Evolutionary conservation across 1,284 basidiomycete species (phyloP).

Genomic region (Trichosporon asahii): DNA sequence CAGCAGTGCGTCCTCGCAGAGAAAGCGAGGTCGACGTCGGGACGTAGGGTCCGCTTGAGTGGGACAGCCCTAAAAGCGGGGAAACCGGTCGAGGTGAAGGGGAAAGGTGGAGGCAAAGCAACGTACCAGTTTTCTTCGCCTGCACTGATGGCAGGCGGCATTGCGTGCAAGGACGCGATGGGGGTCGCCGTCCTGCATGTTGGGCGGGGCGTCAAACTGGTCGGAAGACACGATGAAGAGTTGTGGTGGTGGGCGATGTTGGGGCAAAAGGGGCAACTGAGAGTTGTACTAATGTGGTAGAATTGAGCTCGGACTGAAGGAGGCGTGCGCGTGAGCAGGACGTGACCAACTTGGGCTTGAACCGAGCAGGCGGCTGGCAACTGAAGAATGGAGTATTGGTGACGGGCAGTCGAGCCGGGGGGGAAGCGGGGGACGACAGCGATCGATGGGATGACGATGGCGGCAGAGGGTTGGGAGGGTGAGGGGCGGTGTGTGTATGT

Average conservation of each 20-base stretch:
- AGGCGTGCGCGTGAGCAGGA: constrained; percentile 4
- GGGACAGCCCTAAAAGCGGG: background rate
- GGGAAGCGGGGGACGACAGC: background rate
- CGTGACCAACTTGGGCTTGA: background rate
- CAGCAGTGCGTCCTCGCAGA: background rate
- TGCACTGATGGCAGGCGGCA: constrained; percentile 46
- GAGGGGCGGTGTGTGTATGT: background rate
- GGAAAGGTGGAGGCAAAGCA: background rate
- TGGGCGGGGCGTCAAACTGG: background rate
- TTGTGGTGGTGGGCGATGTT: background rate
- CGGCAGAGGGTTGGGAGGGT: background rate
- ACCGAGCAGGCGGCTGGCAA: background rate
- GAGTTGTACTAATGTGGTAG: background rate
- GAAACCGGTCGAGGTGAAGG: background rate
- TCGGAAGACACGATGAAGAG: background rate
- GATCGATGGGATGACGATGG: background rate
- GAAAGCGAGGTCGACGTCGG: background rate
- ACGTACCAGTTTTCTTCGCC: constrained; percentile 42
- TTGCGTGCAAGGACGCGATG: constrained; percentile 40
- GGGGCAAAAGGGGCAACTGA: background rate
- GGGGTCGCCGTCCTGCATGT: constrained; percentile 22
- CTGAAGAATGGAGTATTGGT: background rate
- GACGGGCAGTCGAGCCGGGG: background rate
- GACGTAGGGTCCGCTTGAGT: background rate
- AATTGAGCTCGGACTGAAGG: background rate